A percentile compares a stretch with the other conserved stretches of the same genome.
These are phyloP conservation scores for Pelargonium citronellum DNA, from an alignment of 441 rosid genomes.

Conservation along the genomic window DNA sequence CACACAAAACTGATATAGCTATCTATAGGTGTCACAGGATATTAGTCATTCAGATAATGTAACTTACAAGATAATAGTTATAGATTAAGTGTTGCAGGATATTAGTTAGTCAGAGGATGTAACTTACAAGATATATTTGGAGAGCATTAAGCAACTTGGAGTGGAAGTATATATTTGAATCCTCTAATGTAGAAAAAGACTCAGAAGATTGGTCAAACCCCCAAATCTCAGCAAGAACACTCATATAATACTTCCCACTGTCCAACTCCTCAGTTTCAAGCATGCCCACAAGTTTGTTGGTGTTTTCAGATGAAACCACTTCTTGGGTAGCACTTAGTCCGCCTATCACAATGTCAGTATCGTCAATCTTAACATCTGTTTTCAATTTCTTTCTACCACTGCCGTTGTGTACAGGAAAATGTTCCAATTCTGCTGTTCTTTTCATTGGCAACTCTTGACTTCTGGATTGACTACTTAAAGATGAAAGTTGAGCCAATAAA, in stretches of 20 bases:
- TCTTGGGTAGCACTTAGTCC: slow-evolving; percentile 46
- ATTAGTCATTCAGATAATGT: too few species aligned
- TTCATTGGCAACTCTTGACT: slow-evolving; percentile 33
- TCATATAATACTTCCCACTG: slow-evolving; percentile 38
- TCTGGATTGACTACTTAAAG: slow-evolving; percentile 34
- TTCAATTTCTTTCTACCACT: slow-evolving; percentile 43
- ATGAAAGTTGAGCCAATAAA: slow-evolving; percentile 52
- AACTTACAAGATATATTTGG: slow-evolving; percentile 62
- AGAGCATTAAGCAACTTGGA: slow-evolving; percentile 76
- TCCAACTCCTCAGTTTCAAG: slow-evolving; percentile 35
- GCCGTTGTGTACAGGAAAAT: slow-evolving; percentile 23
- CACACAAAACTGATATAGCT: not conserved
- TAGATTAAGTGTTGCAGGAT: not conserved
- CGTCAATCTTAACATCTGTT: slow-evolving; percentile 33
- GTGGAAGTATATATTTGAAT: slow-evolving; percentile 55
- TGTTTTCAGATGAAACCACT: slow-evolving; percentile 28
- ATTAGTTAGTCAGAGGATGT: slow-evolving; percentile 10
- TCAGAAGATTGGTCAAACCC: slow-evolving; percentile 35
- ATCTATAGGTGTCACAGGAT: too few species aligned
- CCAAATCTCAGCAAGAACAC: slow-evolving; percentile 64
- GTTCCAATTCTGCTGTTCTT: slow-evolving; percentile 42
- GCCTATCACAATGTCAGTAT: slow-evolving; percentile 52
- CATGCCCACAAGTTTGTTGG: slow-evolving; percentile 28
- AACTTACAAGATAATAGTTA: not conserved
- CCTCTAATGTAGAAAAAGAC: slow-evolving; percentile 36